phyloP scores from a whole-genome alignment of 768 basidiomycete genomes.

The Suillus sp. region DNA sequence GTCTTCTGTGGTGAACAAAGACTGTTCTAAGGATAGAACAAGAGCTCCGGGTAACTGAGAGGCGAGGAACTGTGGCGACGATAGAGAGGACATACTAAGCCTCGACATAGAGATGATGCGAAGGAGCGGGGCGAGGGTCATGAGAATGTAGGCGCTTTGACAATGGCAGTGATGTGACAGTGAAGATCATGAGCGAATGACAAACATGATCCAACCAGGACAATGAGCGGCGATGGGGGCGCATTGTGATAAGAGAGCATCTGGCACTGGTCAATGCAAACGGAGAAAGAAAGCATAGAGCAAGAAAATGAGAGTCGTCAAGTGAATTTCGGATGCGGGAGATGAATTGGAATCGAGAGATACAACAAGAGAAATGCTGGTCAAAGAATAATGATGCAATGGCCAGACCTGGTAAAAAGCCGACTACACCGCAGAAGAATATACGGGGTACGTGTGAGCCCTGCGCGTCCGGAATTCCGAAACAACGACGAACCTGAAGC shows the following conservation, averaged over 20 bases:
- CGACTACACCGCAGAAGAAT: constrained; percentile 3
- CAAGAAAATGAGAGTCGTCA: not conserved
- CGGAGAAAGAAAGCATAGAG: not conserved
- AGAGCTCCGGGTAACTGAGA: constrained; percentile 8
- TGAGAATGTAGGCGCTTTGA: not conserved
- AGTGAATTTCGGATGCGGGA: not conserved
- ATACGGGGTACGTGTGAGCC: not conserved
- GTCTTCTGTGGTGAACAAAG: not conserved
- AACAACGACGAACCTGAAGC: constrained; percentile 2
- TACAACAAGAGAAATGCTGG: not conserved
- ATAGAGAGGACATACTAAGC: not conserved
- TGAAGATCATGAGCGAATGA: not conserved
- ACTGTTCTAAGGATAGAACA: not conserved
- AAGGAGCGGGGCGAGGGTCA: not conserved
- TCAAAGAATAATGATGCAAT: not conserved
- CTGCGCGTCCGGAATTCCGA: not conserved
- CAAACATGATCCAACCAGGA: not conserved
- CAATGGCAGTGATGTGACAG: not conserved
- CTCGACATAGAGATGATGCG: constrained; percentile 7
- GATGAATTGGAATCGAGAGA: not conserved
- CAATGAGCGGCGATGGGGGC: not conserved
- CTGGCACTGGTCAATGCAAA: not conserved
- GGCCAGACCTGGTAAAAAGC: not conserved
- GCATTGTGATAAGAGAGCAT: not conserved
- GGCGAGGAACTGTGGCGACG: not conserved